Evolutionary conservation across 805 yeast genomes (phyloP).

Genomic region (Candida incommunis): DNA sequence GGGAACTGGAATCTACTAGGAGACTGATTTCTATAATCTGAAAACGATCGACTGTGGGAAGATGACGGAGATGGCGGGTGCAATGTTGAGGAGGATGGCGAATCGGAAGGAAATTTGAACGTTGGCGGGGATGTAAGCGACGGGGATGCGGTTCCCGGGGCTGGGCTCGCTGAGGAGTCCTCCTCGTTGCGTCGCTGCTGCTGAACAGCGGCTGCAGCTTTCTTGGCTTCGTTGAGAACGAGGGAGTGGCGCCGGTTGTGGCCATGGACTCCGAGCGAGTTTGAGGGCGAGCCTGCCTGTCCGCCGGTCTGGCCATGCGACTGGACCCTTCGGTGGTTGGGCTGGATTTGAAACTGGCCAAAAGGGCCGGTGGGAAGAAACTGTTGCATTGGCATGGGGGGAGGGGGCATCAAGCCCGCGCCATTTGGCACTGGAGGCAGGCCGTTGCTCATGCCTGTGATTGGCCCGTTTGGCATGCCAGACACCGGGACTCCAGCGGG

Average conservation of each 20-base stretch:
- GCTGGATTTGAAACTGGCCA: neutral
- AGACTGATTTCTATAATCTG: constrained; percentile 15
- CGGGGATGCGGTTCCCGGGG: constrained; percentile 15
- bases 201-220: constrained; percentile 89
- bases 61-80: neutral
- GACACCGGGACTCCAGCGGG: too few species aligned
- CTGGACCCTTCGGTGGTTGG: neutral
- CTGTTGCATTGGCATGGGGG: constrained; percentile 2
- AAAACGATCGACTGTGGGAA: constrained; percentile 9
- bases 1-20: constrained; percentile 59
- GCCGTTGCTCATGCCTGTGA: too few species aligned
- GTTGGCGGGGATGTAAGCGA: constrained; percentile 17
- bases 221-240: constrained; percentile 83
- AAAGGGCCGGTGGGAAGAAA: neutral
- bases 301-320: constrained; percentile 5
- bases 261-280: constrained; percentile 29
- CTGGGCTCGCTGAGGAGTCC: constrained; percentile 5
- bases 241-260: constrained; percentile 86
- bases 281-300: constrained; percentile 6
- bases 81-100: constrained; percentile 23
- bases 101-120: constrained; percentile 44
- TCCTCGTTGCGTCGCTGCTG: constrained; percentile 32
- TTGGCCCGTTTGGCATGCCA: too few species aligned
- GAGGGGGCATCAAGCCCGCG: neutral
- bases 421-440: neutral